Percentiles rank a stretch among this genome's conserved stretches.
These are phyloP conservation scores for Paramecium octaurelia DNA, from an alignment of 73 alveolate species.

Conservation along the genomic window DNA sequence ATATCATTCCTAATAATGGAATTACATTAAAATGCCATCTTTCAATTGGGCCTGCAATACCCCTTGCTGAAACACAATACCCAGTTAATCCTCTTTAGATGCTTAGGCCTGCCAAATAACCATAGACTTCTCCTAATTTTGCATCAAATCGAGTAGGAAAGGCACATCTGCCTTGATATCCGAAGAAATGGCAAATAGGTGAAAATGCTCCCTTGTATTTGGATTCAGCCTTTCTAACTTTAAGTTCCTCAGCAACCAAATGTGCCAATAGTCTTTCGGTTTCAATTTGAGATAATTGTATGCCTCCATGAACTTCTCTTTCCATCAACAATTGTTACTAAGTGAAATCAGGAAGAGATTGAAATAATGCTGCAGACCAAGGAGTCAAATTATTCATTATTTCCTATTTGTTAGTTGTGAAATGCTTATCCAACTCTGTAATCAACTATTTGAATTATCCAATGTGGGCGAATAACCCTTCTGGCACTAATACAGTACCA, in stretches of 20 bases:
- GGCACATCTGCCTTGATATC: constrained; percentile 97
- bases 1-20: constrained; percentile 45
- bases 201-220: constrained; percentile 90
- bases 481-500: constrained; percentile 84
- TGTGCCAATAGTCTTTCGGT: constrained; percentile 95
- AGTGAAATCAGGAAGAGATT: constrained; percentile 81
- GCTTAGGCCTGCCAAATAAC: constrained; percentile 83
- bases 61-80: constrained; percentile 66
- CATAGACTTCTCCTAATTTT: constrained; percentile 85
- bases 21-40: constrained; percentile 34
- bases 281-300: constrained; percentile 87
- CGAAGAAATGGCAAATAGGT: constrained; percentile 97
- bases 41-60: constrained; percentile 54
- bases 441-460: constrained; percentile 76
- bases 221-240: constrained; percentile 71
- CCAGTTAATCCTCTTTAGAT: constrained; percentile 72
- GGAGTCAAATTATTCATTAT: constrained; percentile 54
- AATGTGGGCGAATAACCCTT: constrained; percentile 79
- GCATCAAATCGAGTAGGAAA: constrained; percentile 90
- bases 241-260: constrained; percentile 80
- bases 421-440: constrained; percentile 65
- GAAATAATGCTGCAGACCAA: constrained; percentile 79
- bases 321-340: constrained; percentile 75
- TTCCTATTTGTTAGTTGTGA: constrained; percentile 40
- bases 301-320: constrained; percentile 78